Conservation (phyloP, 148 eudicot genomes). For the Nepenthes gracilis region DNA sequence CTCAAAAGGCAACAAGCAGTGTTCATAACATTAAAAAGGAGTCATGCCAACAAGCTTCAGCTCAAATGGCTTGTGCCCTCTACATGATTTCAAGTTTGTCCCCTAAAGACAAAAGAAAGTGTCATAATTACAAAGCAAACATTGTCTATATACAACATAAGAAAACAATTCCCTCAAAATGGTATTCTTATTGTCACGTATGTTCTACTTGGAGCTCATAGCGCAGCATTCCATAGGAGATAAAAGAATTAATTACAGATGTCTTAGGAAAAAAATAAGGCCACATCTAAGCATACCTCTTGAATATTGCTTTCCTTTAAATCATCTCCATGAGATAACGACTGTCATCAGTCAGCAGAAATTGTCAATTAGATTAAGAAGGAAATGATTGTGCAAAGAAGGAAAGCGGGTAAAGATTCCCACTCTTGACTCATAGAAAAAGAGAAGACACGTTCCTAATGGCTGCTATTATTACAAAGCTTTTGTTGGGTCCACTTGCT, state of each 20-base stretch:
- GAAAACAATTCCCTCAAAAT: too few species aligned
- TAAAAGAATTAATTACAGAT: not conserved
- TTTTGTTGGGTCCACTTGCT: not conserved
- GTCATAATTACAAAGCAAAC: too few species aligned
- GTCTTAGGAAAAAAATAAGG: not conserved
- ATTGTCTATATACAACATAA: too few species aligned
- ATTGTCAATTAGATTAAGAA: conserved; percentile 5
- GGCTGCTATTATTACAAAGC: not conserved
- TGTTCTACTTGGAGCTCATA: too few species aligned
- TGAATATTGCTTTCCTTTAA: conserved; percentile 63
- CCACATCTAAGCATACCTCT: conserved; percentile 51
- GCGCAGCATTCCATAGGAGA: not conserved
- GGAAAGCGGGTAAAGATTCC: not conserved
- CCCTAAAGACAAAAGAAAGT: too few species aligned
- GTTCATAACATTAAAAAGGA: too few species aligned
- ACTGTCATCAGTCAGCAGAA: conserved; percentile 30
- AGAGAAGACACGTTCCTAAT: not conserved
- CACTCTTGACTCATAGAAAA: not conserved
- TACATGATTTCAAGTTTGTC: too few species aligned
- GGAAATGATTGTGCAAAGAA: not conserved
- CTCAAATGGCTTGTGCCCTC: too few species aligned
- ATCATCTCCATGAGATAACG: conserved; percentile 73
- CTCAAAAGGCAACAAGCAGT: too few species aligned
- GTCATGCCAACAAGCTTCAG: too few species aligned
- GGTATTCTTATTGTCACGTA: too few species aligned